These are phyloP conservation scores for Aquilaria sinensis DNA, from an alignment of 345 rosid genomes.

Conservation along the genomic window DNA sequence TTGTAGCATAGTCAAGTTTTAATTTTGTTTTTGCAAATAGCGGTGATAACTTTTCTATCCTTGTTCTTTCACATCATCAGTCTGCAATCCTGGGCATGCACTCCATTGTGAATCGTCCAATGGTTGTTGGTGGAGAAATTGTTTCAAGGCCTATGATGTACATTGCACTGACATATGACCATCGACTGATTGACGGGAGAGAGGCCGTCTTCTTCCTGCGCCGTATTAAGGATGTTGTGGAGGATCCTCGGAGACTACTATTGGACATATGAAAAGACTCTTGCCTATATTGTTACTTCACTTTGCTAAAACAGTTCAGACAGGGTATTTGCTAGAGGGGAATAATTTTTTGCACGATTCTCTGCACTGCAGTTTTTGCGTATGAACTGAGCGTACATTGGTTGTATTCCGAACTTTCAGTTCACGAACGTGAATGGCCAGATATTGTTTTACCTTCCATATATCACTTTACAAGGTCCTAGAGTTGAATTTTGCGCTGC, in stretches of 20 bases:
- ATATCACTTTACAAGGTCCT: no score
- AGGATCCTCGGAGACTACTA: slow-evolving; percentile 77
- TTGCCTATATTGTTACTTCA: neutral
- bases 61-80: slow-evolving; percentile 21
- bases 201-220: slow-evolving; percentile 85
- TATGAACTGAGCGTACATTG: no score
- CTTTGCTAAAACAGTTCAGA: neutral
- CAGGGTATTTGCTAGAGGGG: neutral
- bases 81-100: slow-evolving; percentile 89
- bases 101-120: slow-evolving; percentile 70
- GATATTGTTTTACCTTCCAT: no score
- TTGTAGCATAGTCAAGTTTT: no score
- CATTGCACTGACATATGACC: slow-evolving; percentile 74
- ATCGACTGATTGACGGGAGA: slow-evolving; percentile 84
- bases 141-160: slow-evolving; percentile 84
- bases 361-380: no score
- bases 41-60: neutral
- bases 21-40: neutral
- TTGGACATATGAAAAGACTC: slow-evolving; percentile 38
- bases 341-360: neutral
- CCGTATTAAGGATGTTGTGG: slow-evolving; percentile 76
- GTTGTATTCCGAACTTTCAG: no score
- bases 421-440: no score
- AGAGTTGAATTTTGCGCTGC: no score
- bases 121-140: slow-evolving; percentile 65